Base-by-base conservation (phyloP, 2,329 filamentous ascomycete genomes). In the Apiospora koreana region DNA sequence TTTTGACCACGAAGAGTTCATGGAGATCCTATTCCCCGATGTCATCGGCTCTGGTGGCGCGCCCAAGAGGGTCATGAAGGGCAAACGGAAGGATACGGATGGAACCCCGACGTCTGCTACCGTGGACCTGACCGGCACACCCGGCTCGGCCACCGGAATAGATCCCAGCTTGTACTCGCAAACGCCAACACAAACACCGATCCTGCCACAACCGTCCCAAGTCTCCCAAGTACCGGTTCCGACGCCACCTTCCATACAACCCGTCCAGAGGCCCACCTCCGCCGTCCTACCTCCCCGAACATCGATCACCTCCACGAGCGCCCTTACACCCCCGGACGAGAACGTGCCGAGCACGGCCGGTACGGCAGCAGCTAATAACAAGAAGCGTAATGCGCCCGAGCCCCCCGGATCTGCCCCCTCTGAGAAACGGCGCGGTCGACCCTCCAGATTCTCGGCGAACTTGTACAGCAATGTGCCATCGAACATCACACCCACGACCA, bases 1-100 rank as follows among this genome's bases (percentile, higher is more conserved):
- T 1, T 89, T 90, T 74, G 87, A 90, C 28, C 86, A 90, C 75
- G 87, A 89, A 76, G 85, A 88, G 46, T 89, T 83, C 76, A 88
- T 89, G 85, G 87, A 89, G 76, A 83, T 89, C 28, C 80, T 90
- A 12, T 90, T 89, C 71, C 87, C 87, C 41, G 88, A 90, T 69
- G 87, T 90, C 10, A 82, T 89, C 58, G 88, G 88, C 14, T 89
- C 88, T 1, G 86, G 87, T 28, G 88, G 88, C 68, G 87, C 87
- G 0, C 87, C 88, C 0, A 89, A 89, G 76, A 84, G 88, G 41
- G 83, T 89, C 73, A 88, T 88, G 80, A 88, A 87, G 76, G 84
- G 86, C 12, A 81, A 86, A 70, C 80, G 87, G 14, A 85, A 83
- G 72, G 83, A 85, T 38, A 80, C 82, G 25, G 86, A 88, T 45